Base-by-base conservation (phyloP, 164 flowering plant genomes). In the Kingdonia uniflora region DNA sequence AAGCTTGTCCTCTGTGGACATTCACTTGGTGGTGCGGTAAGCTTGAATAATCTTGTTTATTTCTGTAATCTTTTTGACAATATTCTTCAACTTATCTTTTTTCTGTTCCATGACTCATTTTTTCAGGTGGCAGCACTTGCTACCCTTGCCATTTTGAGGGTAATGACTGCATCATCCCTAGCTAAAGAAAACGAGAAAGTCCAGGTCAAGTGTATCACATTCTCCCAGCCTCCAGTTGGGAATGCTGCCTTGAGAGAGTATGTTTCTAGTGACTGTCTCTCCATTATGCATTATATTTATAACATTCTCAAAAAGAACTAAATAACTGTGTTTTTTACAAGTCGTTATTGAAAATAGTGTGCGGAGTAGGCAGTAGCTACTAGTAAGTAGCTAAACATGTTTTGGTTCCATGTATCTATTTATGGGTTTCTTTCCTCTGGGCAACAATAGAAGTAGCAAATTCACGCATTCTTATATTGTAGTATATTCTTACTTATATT, bases 11-110 rank as follows among this genome's bases (percentile, higher is more conserved):
- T 92, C 19, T 92, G 96, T 75, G 99, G 99, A 44, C 99, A 92
- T 73, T 92, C 99, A 57, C 95, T 92, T 68, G 99, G 99, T 71
- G 99, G 99, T 70, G 99, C 99, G 7, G 99, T 92, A 74, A 74
- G 96, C 67, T 51, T 65, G 49, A 54, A 35, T 52, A 11, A 24
- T 38, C 13, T 54, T 13, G n/a, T 37, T 65, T 16, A 29, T 1
- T 35, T 57, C 14, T 3, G 14, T 42, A 8, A 38, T 43, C 33
- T 37, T 51, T 42, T 55, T 26, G 15, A n/a, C 25, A 38, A 8
- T 4, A 29, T 29, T 42, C 42, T 52, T 47, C 52, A 22, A 13
- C 23, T 12, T 38, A 43, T 35, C 22, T n/a, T n/a, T n/a, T n/a
- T n/a, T n/a, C n/a, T 40, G 39, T 29, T 5, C 55, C 17, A 29